Conservation (phyloP, 352 stramenopile genomes). For the Phytophthora aleatoria region DNA sequence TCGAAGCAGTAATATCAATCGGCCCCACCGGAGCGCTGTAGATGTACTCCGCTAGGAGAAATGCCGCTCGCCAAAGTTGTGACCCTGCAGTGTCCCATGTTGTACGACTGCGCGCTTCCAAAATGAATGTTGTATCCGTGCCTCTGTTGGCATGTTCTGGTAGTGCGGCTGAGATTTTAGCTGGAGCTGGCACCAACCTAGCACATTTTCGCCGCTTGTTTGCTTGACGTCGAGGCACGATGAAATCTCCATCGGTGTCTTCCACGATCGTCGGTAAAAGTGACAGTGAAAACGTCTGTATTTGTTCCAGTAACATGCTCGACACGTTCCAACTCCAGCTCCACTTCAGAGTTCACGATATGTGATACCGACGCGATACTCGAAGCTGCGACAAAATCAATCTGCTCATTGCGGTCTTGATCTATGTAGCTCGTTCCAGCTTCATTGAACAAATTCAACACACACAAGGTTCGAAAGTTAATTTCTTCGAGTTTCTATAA, state of each 20-base stretch:
- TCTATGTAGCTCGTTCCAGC: not conserved
- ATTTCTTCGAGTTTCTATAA: not conserved
- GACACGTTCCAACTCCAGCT: not conserved
- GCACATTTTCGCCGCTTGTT: not conserved
- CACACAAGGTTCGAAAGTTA: slow-evolving; percentile 6
- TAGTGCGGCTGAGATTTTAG: not conserved
- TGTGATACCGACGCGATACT: not conserved
- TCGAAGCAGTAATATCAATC: not conserved
- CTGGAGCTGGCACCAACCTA: slow-evolving; percentile 3
- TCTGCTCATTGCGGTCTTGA: not conserved
- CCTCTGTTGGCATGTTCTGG: not conserved
- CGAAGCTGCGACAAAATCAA: not conserved
- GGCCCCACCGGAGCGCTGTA: slow-evolving; percentile 22
- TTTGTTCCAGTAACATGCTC: not conserved
- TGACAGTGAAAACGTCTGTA: slow-evolving; percentile 1
- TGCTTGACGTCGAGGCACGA: slow-evolving; percentile 2
- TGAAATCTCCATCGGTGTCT: slow-evolving; percentile 3
- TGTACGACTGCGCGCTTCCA: slow-evolving; percentile 26
- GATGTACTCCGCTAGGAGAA: slow-evolving; percentile 63
- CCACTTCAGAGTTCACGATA: slow-evolving; percentile 4
- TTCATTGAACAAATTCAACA: slow-evolving; percentile 2
- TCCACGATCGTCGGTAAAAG: slow-evolving; percentile 3
- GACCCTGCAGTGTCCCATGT: slow-evolving; percentile 44
- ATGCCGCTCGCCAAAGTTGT: slow-evolving; percentile 60
- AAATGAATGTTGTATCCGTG: slow-evolving; percentile 18